Evolutionary conservation across 1,139 yeast genomes (phyloP), one percentile per base, ranked within the genome.

Genomic region (Hansenula lynferdii): DNA sequence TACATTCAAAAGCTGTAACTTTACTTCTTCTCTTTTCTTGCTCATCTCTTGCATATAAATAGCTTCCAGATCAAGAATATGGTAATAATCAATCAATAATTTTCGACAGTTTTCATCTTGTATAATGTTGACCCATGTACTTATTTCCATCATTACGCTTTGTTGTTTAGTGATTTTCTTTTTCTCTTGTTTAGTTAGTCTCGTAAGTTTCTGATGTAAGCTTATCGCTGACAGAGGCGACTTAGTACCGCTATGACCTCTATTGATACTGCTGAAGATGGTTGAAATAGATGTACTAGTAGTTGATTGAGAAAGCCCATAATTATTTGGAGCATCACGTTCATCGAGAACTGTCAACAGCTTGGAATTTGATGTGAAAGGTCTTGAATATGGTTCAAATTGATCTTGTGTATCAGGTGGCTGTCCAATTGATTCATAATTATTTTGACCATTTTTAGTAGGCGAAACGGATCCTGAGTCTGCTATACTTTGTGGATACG

Each of bases 1-100:
- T 3, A 77, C 75, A 39, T 67, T 68, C 6, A 58, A 54, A 35
- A 78, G 56, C 41, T 70, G 71, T 16, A 64, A 50, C 38, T 64
- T 66, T 30, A 75, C 55, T 37, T 56, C 61, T 32, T 69, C 75
- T 41, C 70, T 56, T 44, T n/a, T n/a, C n/a, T n/a, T n/a, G n/a
- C n/a, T n/a, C n/a, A n/a, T 38, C 15, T 57, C 56, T 11, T 61
- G 38, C 15, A 57, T 56, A 11, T 61, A 62, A 28, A 56, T 57
- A n/a, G 61, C 45, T 12, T 58, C 58, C 15, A 60, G 49, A 42
- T 73, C 72, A n/a, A 54, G 41, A 72, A 48, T 10, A 73, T 53
- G 27, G 57, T 55, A 28, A 65, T 60, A 70, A 35, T 69, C 72
- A 33, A 59, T 61, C 29, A 75, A 53, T 53, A 72, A 53, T 17